These are phyloP conservation scores for Colletotrichum karsti DNA, from an alignment of 2,329 filamentous ascomycete genomes.

Conservation along the genomic window DNA sequence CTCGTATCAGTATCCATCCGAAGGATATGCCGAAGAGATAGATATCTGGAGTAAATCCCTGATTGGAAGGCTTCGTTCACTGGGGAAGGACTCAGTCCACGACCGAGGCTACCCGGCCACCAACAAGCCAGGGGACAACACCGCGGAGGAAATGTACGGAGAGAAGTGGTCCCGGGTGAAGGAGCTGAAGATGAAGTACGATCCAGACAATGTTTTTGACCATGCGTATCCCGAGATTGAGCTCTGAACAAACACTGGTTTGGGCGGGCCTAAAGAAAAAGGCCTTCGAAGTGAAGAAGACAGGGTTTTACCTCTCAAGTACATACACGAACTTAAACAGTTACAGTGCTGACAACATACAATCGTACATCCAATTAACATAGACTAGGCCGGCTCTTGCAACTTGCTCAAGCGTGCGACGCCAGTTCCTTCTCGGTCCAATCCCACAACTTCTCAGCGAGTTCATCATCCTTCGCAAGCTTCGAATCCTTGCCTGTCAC, in stretches of 20 bases:
- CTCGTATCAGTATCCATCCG: neutral
- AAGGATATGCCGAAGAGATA: neutral
- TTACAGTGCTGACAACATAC: neutral
- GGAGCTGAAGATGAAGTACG: conserved; percentile 1
- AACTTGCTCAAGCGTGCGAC: neutral
- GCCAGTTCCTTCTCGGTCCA: conserved; percentile 44
- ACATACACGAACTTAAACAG: neutral
- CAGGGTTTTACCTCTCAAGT: too few relatives aligned
- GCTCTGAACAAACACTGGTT: neutral
- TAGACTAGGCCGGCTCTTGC: too few relatives aligned
- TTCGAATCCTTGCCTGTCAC: conserved; percentile 32
- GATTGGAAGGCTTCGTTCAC: neutral
- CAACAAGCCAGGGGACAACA: neutral
- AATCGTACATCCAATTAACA: neutral
- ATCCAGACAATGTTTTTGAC: neutral
- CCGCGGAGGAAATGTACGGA: neutral
- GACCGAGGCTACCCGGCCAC: neutral
- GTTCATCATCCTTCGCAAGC: conserved; percentile 34
- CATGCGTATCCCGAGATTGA: neutral
- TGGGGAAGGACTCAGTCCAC: neutral
- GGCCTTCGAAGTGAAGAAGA: neutral
- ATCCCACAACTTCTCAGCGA: conserved; percentile 42
- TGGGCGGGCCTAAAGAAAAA: neutral
- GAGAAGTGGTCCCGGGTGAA: neutral
- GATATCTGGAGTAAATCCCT: neutral